Evolutionary conservation across 768 basidiomycete genomes (phyloP).

Genomic region (Lepiota brunneoincarnata): DNA sequence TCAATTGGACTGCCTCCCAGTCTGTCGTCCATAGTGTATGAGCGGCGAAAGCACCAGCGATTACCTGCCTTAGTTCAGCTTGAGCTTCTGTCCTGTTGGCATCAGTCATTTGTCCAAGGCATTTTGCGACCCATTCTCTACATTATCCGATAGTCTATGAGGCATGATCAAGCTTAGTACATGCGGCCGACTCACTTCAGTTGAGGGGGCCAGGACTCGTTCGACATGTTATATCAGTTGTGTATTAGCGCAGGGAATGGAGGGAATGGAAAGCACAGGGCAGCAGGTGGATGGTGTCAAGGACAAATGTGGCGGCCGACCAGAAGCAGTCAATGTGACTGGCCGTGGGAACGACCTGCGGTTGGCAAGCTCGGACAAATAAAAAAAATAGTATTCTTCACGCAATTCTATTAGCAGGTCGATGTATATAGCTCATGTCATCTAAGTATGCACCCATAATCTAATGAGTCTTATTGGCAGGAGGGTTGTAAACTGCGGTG

Average conservation of each 20-base stretch:
- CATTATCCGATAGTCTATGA: background rate
- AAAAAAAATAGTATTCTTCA: background rate
- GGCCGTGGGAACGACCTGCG: background rate
- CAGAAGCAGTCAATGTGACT: background rate
- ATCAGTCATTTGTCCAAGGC: constrained; percentile 88
- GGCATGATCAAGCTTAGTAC: background rate
- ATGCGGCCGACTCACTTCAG: constrained; percentile 53
- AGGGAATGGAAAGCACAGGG: background rate
- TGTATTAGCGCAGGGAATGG: background rate
- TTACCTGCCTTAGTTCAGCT: constrained; percentile 93
- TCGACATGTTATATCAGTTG: constrained; percentile 46
- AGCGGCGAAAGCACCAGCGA: constrained; percentile 85
- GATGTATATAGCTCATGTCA: constrained; percentile 17
- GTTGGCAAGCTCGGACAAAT: background rate
- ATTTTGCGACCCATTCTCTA: constrained; percentile 95
- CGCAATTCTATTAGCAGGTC: constrained; percentile 22
- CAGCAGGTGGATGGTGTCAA: background rate
- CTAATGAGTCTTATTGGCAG: constrained; percentile 55
- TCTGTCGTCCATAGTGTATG: constrained; percentile 91
- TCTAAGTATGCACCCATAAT: constrained; percentile 25
- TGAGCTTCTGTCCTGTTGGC: constrained; percentile 85
- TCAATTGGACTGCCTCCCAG: constrained; percentile 85
- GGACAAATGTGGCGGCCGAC: background rate
- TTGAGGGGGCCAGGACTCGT: constrained; percentile 79
- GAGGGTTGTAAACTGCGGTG: constrained; percentile 58